Evolutionary conservation across 2,329 filamentous ascomycete genomes (phyloP), one percentile per base, ranked within the genome.

Genomic region (Penicillium decumbens): DNA sequence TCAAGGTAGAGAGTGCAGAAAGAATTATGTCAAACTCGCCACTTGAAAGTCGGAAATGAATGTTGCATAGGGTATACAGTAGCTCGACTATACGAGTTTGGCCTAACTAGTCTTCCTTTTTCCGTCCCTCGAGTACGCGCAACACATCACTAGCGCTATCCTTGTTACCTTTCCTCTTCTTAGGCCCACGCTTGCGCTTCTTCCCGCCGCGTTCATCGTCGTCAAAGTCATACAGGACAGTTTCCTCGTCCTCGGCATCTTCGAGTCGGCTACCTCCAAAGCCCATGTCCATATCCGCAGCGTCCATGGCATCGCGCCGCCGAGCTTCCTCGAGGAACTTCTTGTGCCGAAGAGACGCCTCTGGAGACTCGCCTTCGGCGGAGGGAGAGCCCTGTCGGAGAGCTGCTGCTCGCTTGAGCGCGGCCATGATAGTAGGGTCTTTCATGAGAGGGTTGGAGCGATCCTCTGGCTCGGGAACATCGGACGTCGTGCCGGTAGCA

Each of bases 231-330:
- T 61, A 82, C 74, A 33, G 81, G 83, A 47, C 91, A 69, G 72
- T 65, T 35, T 90, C 88, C 56, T 86, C 80, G 56, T 95, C 91
- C 51, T 91, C 91, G 43, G 91, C 90, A 63, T 96, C 93, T 46
- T 88, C 90, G 62, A 89, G 85, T 25, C 92, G 80, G 64, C 87
- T 93, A 18, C 84, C 88, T 29, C 93, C 93, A 64, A 98, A 97
- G 52, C 91, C 92, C 77, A 97, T 82, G 64, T 98, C 93, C 72
- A 98, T 80, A 71, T 98, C 92, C 49, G 92, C 84, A 41, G 90
- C 83, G 66, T 97, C 92, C 41, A 91, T 81, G 58, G 88, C 86
- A 47, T 84, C 72, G n/a, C 73, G 74, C 8, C 69, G 68, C 39
- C 64, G 66, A 8, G 76, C 82, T 51, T 79, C 79, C 60, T 84